These are phyloP conservation scores for Epichloe hybrida DNA, from an alignment of 2,329 filamentous ascomycete species.

Conservation along the genomic window DNA sequence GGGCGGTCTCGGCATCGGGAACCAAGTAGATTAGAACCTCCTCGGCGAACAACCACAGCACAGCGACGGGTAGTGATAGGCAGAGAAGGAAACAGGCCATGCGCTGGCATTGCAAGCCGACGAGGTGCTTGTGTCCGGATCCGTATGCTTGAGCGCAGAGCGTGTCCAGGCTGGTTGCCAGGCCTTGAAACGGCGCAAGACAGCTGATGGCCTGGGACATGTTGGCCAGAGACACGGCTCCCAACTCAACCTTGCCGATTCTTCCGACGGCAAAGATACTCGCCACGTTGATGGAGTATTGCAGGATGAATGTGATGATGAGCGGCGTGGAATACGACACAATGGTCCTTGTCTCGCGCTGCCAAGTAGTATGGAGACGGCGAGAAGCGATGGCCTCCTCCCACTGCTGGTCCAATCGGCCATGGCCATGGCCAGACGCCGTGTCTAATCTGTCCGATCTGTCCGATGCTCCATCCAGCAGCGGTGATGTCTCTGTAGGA, in stretches of 20 bases:
- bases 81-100: slow-evolving; percentile 67
- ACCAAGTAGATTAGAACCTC: slow-evolving; percentile 40
- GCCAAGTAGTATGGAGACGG: slow-evolving; percentile 80
- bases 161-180: slow-evolving; percentile 83
- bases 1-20: slow-evolving; percentile 44
- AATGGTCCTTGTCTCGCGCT: slow-evolving; percentile 74
- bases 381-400: slow-evolving; percentile 72
- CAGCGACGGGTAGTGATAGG: slow-evolving; percentile 57
- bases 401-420: slow-evolving; percentile 55
- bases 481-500: slow-evolving; percentile 26
- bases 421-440: slow-evolving; percentile 36
- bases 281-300: slow-evolving; percentile 74
- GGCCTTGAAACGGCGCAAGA: slow-evolving; percentile 65
- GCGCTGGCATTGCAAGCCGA: slow-evolving; percentile 68
- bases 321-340: slow-evolving; percentile 56
- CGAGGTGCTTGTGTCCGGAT: slow-evolving; percentile 76
- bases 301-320: slow-evolving; percentile 58
- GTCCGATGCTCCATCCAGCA: slow-evolving; percentile 16
- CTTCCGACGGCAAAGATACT: slow-evolving; percentile 68
- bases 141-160: slow-evolving; percentile 91
- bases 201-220: slow-evolving; percentile 75
- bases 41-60: slow-evolving; percentile 58
- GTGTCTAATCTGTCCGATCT: slow-evolving; percentile 5
- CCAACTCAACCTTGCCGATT: slow-evolving; percentile 49
- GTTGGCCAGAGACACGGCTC: slow-evolving; percentile 35